phyloP scores from a whole-genome alignment of 2,329 filamentous ascomycete species.

The Davidsoniella neocaledoniae region DNA sequence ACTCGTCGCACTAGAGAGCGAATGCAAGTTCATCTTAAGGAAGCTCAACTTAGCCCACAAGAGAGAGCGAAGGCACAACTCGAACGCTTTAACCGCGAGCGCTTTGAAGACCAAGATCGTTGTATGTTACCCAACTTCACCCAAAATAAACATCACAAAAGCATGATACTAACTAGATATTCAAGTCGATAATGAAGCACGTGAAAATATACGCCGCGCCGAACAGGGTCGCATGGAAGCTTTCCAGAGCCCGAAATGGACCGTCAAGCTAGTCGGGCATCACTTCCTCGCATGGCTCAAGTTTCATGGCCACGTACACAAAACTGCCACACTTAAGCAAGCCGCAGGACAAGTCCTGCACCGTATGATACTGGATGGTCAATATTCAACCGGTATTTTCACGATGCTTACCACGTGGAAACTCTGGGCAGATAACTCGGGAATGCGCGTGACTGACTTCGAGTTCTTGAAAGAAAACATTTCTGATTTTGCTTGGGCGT shows the following conservation, averaged over 20 bases:
- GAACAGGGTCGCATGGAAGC: constrained; percentile 33
- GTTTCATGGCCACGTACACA: constrained; percentile 16
- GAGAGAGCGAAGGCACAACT: constrained; percentile 25
- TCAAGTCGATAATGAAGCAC: constrained; percentile 19
- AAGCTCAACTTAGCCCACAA: constrained; percentile 26
- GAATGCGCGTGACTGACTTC: constrained; percentile 32
- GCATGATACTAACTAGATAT: not conserved
- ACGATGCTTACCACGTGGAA: constrained; percentile 35
- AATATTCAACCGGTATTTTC: constrained; percentile 25
- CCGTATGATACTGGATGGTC: constrained; percentile 33
- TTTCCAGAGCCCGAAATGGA: constrained; percentile 37
- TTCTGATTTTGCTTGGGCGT: constrained; percentile 29
- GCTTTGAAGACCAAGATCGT: constrained; percentile 28
- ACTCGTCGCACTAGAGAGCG: constrained; percentile 24
- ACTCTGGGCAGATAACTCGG: constrained; percentile 36
- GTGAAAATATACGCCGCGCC: constrained; percentile 23
- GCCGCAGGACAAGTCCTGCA: constrained; percentile 31
- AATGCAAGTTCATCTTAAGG: constrained; percentile 25
- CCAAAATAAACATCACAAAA: not conserved
- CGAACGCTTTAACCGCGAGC: constrained; percentile 27
- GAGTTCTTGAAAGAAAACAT: constrained; percentile 21
- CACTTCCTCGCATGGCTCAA: constrained; percentile 30
- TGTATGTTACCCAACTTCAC: constrained; percentile 21
- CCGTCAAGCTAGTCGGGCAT: constrained; percentile 28
- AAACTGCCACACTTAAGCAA: constrained; percentile 21